A percentile compares a stretch with the other conserved stretches of the same genome.
These are phyloP conservation scores for Tetracentron sinense DNA, from an alignment of 164 flowering plant genomes.

Conservation along the genomic window DNA sequence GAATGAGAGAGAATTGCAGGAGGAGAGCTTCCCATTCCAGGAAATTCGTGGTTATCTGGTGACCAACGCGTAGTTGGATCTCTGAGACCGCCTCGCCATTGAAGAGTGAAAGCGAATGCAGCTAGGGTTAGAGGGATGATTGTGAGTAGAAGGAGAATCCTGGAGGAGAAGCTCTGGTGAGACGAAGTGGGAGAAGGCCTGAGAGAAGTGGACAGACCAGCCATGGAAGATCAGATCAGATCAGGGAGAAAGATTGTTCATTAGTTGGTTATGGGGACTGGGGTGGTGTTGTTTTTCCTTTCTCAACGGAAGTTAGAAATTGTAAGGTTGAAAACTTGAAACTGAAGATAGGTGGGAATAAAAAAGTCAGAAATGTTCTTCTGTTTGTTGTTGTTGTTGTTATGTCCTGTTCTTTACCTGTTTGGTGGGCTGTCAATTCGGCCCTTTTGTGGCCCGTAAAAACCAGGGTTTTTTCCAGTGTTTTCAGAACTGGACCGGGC, in stretches of 20 bases:
- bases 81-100: conserved; percentile 79
- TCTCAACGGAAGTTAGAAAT: too few species aligned
- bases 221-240: conserved; percentile 33
- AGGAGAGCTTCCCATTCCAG: conserved; percentile 57
- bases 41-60: conserved; percentile 50
- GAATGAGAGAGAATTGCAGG: conserved; percentile 14
- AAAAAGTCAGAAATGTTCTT: too few species aligned
- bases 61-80: conserved; percentile 80
- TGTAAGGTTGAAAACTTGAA: neutral
- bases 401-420: too few species aligned
- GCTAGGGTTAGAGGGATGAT: conserved; percentile 78
- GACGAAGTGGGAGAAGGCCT: conserved; percentile 24
- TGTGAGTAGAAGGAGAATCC: conserved; percentile 63
- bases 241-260: neutral
- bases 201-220: conserved; percentile 33
- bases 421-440: too few species aligned
- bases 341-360: neutral
- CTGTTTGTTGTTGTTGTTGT: too few species aligned
- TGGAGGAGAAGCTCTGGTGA: conserved; percentile 32
- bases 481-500: too few species aligned
- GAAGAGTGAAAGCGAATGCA: conserved; percentile 69
- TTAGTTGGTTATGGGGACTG: too few species aligned
- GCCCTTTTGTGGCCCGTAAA: too few species aligned
- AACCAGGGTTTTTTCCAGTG: too few species aligned
- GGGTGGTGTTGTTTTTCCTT: too few species aligned